Conservation (phyloP, 2,329 filamentous ascomycete genomes). For the Ophiocordyceps camponoti-leonardi region DNA sequence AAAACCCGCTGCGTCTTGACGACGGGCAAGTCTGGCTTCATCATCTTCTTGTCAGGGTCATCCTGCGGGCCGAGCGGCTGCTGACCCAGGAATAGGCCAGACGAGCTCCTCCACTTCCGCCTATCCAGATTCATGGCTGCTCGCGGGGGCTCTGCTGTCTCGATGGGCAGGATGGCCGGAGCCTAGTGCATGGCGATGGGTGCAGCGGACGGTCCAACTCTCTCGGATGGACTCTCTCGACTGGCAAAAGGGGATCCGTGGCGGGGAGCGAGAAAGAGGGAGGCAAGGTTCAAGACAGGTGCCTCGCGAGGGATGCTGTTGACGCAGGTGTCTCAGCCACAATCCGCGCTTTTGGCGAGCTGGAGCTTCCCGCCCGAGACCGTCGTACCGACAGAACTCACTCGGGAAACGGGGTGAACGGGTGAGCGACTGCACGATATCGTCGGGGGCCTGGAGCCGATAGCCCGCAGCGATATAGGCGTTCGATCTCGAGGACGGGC, state of each 20-base stretch:
- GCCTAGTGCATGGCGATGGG: constrained; percentile 1
- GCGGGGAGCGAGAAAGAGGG: not conserved
- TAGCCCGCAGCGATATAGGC: too few relatives aligned
- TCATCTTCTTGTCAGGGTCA: constrained; percentile 5
- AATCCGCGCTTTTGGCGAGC: constrained; percentile 3
- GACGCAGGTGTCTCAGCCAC: constrained; percentile 9
- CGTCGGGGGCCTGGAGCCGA: not conserved
- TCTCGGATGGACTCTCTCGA: not conserved
- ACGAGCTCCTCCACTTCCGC: constrained; percentile 17
- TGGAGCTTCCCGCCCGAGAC: constrained; percentile 1
- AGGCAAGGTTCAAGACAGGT: not conserved
- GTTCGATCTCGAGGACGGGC: not conserved
- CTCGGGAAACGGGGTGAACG: constrained; percentile 5
- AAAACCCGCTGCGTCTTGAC: constrained; percentile 18
- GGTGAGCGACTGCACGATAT: not conserved
- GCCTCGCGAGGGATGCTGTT: constrained; percentile 1
- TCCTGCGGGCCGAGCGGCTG: constrained; percentile 7
- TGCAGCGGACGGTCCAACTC: not conserved
- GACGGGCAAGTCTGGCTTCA: constrained; percentile 9
- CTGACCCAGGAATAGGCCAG: constrained; percentile 10
- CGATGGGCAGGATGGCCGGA: not conserved
- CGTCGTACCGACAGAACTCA: constrained; percentile 6
- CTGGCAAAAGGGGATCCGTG: not conserved
- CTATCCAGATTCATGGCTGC: constrained; percentile 14
- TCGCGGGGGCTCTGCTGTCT: not conserved